Conservation (phyloP, 2,329 filamentous ascomycete genomes). For the Pseudocercospora cruenta region DNA sequence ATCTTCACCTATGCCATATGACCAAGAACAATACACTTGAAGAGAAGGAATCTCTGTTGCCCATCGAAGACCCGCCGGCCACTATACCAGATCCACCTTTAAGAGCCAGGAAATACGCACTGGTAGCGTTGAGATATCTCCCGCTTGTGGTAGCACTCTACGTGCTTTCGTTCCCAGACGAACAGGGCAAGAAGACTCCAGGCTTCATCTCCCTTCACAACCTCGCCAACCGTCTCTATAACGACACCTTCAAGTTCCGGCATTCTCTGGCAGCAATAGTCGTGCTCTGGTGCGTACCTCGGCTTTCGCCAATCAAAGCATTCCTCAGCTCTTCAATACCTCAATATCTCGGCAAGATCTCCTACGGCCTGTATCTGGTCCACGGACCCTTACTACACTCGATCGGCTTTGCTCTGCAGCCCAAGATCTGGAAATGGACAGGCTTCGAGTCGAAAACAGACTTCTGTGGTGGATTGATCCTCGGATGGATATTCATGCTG, state of each 20-base stretch:
- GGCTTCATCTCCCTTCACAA: slow-evolving; percentile 10
- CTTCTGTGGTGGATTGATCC: slow-evolving; percentile 11
- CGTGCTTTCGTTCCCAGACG: slow-evolving; percentile 22
- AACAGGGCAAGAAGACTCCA: slow-evolving; percentile 15
- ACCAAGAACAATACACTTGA: neutral
- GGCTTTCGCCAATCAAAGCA: neutral
- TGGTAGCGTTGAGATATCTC: slow-evolving; percentile 7
- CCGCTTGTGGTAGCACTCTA: slow-evolving; percentile 12
- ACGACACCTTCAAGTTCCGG: slow-evolving; percentile 15
- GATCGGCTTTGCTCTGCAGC: slow-evolving; percentile 18
- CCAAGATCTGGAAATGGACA: slow-evolving; percentile 12
- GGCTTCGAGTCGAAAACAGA: slow-evolving; percentile 2
- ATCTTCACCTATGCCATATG: slow-evolving; percentile 11
- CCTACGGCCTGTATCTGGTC: slow-evolving; percentile 23
- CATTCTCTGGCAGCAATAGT: slow-evolving; percentile 13
- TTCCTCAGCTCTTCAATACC: slow-evolving; percentile 13
- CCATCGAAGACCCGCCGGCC: neutral
- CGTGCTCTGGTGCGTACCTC: slow-evolving; percentile 16
- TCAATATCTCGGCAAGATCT: slow-evolving; percentile 24
- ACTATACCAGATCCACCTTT: neutral
- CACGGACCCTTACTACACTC: slow-evolving; percentile 25
- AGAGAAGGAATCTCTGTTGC: slow-evolving; percentile 6
- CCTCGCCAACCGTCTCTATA: neutral
- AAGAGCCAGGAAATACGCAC: neutral
- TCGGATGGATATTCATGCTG: slow-evolving; percentile 22